Evolutionary conservation across 2,329 filamentous ascomycete species (phyloP), one percentile per base, ranked within the genome.

Genomic region (Cylindrodendrum hubeiense): DNA sequence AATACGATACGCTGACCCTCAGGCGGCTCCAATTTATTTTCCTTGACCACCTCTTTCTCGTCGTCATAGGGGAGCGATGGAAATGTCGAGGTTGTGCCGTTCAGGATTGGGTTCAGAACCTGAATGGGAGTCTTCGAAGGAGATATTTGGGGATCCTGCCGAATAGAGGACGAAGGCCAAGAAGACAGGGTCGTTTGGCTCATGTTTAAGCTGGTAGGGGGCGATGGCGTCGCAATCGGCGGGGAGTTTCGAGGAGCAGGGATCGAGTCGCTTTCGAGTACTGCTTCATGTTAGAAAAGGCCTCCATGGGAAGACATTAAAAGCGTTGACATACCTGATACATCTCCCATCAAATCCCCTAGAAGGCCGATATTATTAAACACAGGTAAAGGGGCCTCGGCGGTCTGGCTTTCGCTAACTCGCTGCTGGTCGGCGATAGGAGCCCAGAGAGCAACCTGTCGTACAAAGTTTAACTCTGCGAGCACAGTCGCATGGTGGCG

Each of bases 401-500:
- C 10, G 22, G 9, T 15, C 19, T 28, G 15, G 10, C 6, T 19
- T 19, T 54, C 17, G 15, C 15, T 17, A 24, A 15, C 21, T 15
- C 21, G n/a, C 8, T 6, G 10, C 33, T 49, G 47, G 3, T 43
- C 17, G 7, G 5, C 21, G n/a, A 41, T 9, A 8, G 49, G 17
- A 28, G 43, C 33, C 34, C n/a, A 30, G 12, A 54, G 30, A 5
- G 26, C 41, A 19, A 63, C 12, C 21, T 57, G 52, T n/a, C 52
- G 52, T 6, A 63, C 13, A 33, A 46, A 56, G 26, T 9, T 51
- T 12, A 57, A 19, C 37, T 63, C 60, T 19, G 52, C 52, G n/a
- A 63, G 46, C 9, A 63, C 46, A 12, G 53, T 9, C 1, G 24
- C 24, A 51, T 63, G 60, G n/a, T 57, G 60, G n/a, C 52, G 34